Conservation (phyloP, 768 basidiomycete species). For the Mrakia frigida region DNA sequence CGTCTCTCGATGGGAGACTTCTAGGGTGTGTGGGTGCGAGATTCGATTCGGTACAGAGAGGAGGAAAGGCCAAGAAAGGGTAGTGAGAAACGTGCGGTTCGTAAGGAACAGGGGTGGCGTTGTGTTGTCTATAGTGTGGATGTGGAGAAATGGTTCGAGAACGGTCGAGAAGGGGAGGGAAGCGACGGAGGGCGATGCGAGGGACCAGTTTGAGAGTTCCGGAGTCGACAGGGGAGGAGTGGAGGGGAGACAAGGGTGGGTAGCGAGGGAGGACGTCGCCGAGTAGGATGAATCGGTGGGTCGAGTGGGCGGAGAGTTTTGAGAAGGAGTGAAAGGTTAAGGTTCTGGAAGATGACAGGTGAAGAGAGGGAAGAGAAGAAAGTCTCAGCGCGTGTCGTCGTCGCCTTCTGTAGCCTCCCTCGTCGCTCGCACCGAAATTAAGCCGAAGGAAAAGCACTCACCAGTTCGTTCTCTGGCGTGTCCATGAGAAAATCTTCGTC, state of each 20-base stretch:
- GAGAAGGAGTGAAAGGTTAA: not conserved
- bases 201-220: not conserved
- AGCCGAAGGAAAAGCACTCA: not conserved
- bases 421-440: not conserved
- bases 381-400: not conserved
- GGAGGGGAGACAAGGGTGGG: not conserved
- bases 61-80: too few relatives aligned
- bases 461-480: not conserved
- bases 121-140: slow-evolving; percentile 1
- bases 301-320: too few relatives aligned
- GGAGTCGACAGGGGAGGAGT: not conserved
- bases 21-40: too few relatives aligned
- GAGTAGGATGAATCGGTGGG: too few relatives aligned
- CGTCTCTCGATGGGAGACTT: too few relatives aligned
- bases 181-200: not conserved
- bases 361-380: not conserved
- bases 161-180: not conserved
- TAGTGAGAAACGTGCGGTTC: too few relatives aligned
- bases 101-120: not conserved
- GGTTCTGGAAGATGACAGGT: not conserved
- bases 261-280: not conserved
- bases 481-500: not conserved
- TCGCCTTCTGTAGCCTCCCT: not conserved
- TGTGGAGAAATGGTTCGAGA: not conserved
- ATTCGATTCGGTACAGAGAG: too few relatives aligned